phyloP scores from a whole-genome alignment of 768 basidiomycete genomes.

The Lactarius tabidus region DNA sequence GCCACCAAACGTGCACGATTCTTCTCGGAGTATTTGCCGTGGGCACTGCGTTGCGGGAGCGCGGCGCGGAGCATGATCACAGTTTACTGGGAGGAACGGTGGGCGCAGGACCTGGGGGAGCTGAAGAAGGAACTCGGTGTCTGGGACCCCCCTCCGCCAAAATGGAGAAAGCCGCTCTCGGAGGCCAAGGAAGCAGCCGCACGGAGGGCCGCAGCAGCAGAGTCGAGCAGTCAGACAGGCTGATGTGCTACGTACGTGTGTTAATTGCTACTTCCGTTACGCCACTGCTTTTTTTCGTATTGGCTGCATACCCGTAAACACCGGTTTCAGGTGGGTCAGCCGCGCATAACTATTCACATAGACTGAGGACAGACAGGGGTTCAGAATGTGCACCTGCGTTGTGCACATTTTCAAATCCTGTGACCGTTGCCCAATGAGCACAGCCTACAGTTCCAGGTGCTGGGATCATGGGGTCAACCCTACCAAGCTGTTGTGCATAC shows the following conservation, averaged over 20 bases:
- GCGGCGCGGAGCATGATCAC: constrained; percentile 73
- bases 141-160: constrained; percentile 73
- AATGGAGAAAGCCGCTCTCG: constrained; percentile 61
- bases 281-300: constrained; percentile 11
- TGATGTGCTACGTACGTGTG: constrained; percentile 16
- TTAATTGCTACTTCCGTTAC: constrained; percentile 10
- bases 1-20: constrained; percentile 40
- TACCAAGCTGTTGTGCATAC: background rate
- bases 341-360: constrained; percentile 4
- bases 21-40: constrained; percentile 82
- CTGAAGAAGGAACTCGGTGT: constrained; percentile 84
- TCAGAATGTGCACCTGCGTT: background rate
- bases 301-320: background rate
- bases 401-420: background rate
- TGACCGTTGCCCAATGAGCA: constrained; percentile 6
- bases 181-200: constrained; percentile 55
- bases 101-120: constrained; percentile 78
- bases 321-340: constrained; percentile 13
- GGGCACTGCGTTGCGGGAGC: constrained; percentile 85
- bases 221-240: constrained; percentile 8
- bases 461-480: background rate
- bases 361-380: background rate
- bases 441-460: background rate
- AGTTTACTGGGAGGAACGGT: constrained; percentile 95
- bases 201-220: constrained; percentile 6